These are phyloP conservation scores for Metrosideros polymorpha DNA, from an alignment of 441 rosid species.

Conservation along the genomic window DNA sequence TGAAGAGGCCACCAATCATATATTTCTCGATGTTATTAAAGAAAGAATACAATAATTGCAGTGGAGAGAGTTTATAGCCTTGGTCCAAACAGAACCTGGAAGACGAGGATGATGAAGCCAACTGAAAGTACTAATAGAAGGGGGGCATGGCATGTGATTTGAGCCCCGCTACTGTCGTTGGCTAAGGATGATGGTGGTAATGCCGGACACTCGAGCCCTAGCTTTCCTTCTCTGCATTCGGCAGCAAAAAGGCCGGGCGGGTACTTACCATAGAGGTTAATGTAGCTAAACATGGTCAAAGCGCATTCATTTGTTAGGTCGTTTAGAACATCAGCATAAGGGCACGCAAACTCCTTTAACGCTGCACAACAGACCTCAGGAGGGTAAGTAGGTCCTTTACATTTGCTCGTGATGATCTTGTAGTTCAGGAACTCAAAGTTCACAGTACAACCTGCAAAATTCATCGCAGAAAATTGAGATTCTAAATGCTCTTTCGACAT, in stretches of 20 bases:
- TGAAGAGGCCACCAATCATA: not conserved
- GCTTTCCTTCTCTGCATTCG: conserved; percentile 48
- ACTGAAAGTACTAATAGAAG: conserved; percentile 14
- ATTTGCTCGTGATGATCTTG: conserved; percentile 43
- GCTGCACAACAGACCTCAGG: conserved; percentile 44
- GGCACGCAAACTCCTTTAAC: conserved; percentile 76
- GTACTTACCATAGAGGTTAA: conserved; percentile 66
- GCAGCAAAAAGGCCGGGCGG: conserved; percentile 77
- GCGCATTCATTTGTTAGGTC: conserved; percentile 63
- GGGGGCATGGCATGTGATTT: not conserved
- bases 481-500: not conserved
- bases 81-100: not conserved
- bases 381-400: conserved; percentile 62
- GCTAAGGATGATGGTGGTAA: conserved; percentile 20
- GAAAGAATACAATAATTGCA: not conserved
- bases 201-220: conserved; percentile 55
- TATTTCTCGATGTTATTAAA: not conserved
- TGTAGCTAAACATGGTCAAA: conserved; percentile 77
- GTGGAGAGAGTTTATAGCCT: not conserved
- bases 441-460: conserved; percentile 41
- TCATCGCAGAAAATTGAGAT: not conserved
- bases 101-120: conserved; percentile 13
- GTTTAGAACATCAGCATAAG: conserved; percentile 42
- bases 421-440: conserved; percentile 63
- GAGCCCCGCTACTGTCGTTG: conserved; percentile 6